These are phyloP conservation scores for Bombardia bombarda DNA, from an alignment of 495 filamentous ascomycete species.

Conservation along the genomic window DNA sequence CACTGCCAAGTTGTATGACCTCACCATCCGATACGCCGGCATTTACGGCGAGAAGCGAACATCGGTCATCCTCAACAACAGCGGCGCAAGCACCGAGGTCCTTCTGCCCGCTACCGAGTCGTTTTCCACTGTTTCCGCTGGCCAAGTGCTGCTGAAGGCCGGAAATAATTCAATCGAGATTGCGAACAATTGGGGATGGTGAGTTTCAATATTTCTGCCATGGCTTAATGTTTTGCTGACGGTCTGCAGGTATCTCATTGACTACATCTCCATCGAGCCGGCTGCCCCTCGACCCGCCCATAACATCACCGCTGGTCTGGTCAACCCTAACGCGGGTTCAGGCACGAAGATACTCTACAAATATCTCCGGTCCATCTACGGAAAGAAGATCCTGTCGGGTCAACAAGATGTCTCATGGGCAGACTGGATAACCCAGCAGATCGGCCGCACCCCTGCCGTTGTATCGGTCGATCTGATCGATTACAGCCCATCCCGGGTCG, in stretches of 20 bases:
- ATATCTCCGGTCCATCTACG: conserved; percentile 35
- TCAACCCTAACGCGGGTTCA: conserved; percentile 22
- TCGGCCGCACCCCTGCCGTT: conserved; percentile 40
- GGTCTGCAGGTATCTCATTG: conserved; percentile 26
- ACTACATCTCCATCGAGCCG: conserved; percentile 32
- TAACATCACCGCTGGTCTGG: conserved; percentile 22
- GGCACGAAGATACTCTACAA: conserved; percentile 21
- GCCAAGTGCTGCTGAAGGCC: conserved; percentile 34
- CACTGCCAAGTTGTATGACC: conserved; percentile 28
- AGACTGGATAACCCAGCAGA: conserved; percentile 29
- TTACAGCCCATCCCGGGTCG: conserved; percentile 37
- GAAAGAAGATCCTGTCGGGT: conserved; percentile 38
- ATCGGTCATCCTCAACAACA: conserved; percentile 34
- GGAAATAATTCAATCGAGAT: conserved; percentile 36
- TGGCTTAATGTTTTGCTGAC: neutral
- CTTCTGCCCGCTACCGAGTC: conserved; percentile 19
- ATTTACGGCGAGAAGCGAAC: conserved; percentile 38
- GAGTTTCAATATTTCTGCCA: neutral
- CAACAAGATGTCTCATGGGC: conserved; percentile 34
- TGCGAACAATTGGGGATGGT: conserved; percentile 41
- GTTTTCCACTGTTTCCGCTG: conserved; percentile 25
- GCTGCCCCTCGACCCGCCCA: conserved; percentile 28
- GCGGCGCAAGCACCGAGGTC: conserved; percentile 31
- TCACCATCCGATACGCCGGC: conserved; percentile 29
- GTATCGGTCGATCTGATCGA: conserved; percentile 39